phyloP scores from a whole-genome alignment of 192 early-diverging fungal genomes.

The Helicostylum pulchrum region DNA sequence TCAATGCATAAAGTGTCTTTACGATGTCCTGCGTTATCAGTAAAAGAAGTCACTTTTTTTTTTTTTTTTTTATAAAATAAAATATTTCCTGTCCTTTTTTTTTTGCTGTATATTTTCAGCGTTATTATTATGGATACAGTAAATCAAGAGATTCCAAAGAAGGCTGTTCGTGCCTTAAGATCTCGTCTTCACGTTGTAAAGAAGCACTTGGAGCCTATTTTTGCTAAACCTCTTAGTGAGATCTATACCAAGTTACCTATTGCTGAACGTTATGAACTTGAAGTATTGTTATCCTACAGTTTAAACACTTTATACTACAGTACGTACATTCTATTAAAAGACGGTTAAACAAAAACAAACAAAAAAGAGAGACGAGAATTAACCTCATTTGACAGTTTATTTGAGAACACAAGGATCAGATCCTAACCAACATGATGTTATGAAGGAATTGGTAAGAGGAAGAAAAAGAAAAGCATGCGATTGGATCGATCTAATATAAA shows the following conservation, averaged over 20 bases:
- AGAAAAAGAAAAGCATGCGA: neutral
- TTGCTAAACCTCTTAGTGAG: conserved; percentile 22
- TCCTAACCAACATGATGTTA: conserved; percentile 30
- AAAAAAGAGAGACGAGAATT: neutral
- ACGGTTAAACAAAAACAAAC: too few species aligned
- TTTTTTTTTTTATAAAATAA: too few species aligned
- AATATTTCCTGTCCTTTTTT: too few species aligned
- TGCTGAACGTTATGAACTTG: conserved; percentile 31
- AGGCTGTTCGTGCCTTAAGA: conserved; percentile 20
- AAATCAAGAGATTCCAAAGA: conserved; percentile 6
- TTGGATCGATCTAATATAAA: neutral
- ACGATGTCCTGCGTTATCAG: too few species aligned
- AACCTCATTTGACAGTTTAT: conserved; percentile 22
- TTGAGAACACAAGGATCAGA: conserved; percentile 33
- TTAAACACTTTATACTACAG: conserved; percentile 34
- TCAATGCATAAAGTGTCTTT: too few species aligned
- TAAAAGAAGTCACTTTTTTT: too few species aligned
- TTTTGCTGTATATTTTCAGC: too few species aligned
- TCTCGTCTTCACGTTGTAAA: conserved; percentile 24
- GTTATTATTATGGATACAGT: neutral
- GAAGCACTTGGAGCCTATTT: conserved; percentile 28
- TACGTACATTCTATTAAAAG: conserved; percentile 2
- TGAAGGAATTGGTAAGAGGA: conserved; percentile 24
- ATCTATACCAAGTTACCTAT: conserved; percentile 21
- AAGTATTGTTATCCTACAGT: conserved; percentile 31